A percentile compares a stretch with the other conserved stretches of the same genome.
Evolutionary conservation across 805 yeast species (phyloP).

Genomic region (Wickerhamiella nectarea): DNA sequence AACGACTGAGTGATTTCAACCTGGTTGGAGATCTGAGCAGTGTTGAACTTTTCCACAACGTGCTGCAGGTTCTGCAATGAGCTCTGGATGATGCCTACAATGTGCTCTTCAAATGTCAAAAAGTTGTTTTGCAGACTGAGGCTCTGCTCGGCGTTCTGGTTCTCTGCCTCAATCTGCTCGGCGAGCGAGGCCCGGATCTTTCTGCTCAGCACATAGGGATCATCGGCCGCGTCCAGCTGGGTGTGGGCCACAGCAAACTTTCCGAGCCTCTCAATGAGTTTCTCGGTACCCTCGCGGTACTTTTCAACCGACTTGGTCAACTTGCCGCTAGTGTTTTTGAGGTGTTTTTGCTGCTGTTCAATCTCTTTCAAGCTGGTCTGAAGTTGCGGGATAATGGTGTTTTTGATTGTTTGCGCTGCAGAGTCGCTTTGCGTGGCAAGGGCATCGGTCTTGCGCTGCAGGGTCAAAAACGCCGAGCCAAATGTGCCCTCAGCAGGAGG

Average conservation of each 20-base stretch:
- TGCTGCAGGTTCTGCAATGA: conserved; percentile 25
- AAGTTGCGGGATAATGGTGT: conserved; percentile 30
- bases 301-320: conserved; percentile 27
- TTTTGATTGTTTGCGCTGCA: conserved; percentile 28
- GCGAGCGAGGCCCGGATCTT: conserved; percentile 26
- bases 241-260: conserved; percentile 23
- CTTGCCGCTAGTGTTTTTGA: conserved; percentile 26
- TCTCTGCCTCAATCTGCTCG: conserved; percentile 33
- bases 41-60: conserved; percentile 23
- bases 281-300: conserved; percentile 26
- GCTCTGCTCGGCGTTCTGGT: conserved; percentile 32
- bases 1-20: conserved; percentile 25
- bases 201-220: conserved; percentile 35
- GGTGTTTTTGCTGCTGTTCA: conserved; percentile 31
- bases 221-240: conserved; percentile 30
- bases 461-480: conserved; percentile 24
- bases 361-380: conserved; percentile 30
- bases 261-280: conserved; percentile 29
- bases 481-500: conserved; percentile 19
- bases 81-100: conserved; percentile 31
- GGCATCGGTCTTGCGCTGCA: conserved; percentile 24
- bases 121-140: conserved; percentile 30
- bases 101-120: conserved; percentile 32
- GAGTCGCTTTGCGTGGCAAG: conserved; percentile 26
- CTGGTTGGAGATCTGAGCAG: conserved; percentile 22